These are phyloP conservation scores for Lodderomyces margitis DNA, from an alignment of 1,139 yeast species.

Conservation along the genomic window DNA sequence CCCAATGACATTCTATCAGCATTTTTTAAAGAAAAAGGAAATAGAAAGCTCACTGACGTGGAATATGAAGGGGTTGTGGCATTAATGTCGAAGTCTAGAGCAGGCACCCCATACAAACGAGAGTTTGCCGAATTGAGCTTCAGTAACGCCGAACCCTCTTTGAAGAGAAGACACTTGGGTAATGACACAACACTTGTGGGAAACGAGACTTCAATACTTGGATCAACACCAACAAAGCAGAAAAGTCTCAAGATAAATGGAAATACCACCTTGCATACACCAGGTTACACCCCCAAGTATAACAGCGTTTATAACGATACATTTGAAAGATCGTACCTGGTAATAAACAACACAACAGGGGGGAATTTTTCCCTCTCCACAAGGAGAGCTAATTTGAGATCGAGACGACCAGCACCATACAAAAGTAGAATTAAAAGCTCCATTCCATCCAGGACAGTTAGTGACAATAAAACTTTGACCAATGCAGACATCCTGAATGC, in stretches of 20 bases:
- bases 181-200: background rate
- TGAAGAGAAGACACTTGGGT: constrained; percentile 7
- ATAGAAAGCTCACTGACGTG: constrained; percentile 65
- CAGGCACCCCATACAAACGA: constrained; percentile 11
- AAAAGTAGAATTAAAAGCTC: constrained; percentile 46
- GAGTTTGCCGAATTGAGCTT: constrained; percentile 1
- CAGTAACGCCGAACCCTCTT: background rate
- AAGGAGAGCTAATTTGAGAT: constrained; percentile 57
- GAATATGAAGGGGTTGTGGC: constrained; percentile 86
- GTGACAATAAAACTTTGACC: constrained; percentile 7
- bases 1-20: constrained; percentile 62
- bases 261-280: constrained; percentile 27
- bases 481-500: background rate
- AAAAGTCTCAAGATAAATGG: constrained; percentile 11
- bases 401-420: constrained; percentile 66
- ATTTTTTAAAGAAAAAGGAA: constrained; percentile 77
- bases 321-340: constrained; percentile 22
- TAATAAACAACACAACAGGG: constrained; percentile 15
- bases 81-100: constrained; percentile 33
- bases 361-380: constrained; percentile 29
- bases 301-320: constrained; percentile 30
- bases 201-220: constrained; percentile 4
- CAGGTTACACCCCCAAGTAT: constrained; percentile 42
- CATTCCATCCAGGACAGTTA: constrained; percentile 15
- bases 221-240: constrained; percentile 14